Conservation (phyloP, 495 filamentous ascomycete genomes). For the Penicillium desertorum region DNA sequence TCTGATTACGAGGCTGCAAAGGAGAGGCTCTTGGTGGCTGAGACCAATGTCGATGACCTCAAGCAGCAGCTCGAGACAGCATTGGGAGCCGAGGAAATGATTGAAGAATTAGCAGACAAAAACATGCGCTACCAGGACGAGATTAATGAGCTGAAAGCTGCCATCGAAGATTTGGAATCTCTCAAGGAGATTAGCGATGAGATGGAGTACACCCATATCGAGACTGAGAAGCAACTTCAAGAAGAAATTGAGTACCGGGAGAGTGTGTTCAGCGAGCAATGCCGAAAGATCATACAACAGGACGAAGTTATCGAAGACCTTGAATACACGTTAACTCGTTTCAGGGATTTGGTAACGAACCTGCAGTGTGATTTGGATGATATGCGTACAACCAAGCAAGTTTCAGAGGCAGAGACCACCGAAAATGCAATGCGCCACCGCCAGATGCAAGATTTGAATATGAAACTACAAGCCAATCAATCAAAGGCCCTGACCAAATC, state of each 20-base stretch:
- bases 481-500: slow-evolving; percentile 90
- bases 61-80: slow-evolving; percentile 89
- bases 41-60: slow-evolving; percentile 80
- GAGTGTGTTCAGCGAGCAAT: slow-evolving; percentile 71
- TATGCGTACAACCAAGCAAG: slow-evolving; percentile 83
- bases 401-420: slow-evolving; percentile 88
- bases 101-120: slow-evolving; percentile 84
- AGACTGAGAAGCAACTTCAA: slow-evolving; percentile 90
- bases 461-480: slow-evolving; percentile 85
- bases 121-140: slow-evolving; percentile 79
- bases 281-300: slow-evolving; percentile 58
- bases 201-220: slow-evolving; percentile 87
- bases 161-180: slow-evolving; percentile 80
- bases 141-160: slow-evolving; percentile 74
- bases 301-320: slow-evolving; percentile 79
- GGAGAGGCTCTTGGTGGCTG: slow-evolving; percentile 67
- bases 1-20: slow-evolving; percentile 68
- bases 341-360: slow-evolving; percentile 82
- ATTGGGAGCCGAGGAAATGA: slow-evolving; percentile 83
- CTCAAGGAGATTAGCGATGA: slow-evolving; percentile 93
- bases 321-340: slow-evolving; percentile 84
- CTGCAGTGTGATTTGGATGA: slow-evolving; percentile 88
- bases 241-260: slow-evolving; percentile 88
- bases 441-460: slow-evolving; percentile 93
- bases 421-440: slow-evolving; percentile 80